Percentiles rank a stretch among this genome's conserved stretches.
These are phyloP conservation scores for Suhomyces sp. DNA, from an alignment of 805 yeast genomes.

Conservation along the genomic window DNA sequence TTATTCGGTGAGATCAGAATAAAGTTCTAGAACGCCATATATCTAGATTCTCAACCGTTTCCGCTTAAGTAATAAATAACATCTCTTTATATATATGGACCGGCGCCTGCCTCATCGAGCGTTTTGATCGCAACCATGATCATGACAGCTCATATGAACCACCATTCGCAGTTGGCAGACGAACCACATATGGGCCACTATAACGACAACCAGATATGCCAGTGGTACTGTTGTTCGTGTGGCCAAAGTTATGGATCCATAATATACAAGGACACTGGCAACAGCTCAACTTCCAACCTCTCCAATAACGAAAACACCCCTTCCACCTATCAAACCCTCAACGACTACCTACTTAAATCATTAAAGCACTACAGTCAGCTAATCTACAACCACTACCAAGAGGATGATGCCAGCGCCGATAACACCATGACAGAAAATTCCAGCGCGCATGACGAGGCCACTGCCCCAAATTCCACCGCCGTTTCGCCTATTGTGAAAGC, in stretches of 20 bases:
- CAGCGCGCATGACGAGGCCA: not conserved
- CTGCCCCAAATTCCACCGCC: not conserved
- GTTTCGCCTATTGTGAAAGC: not conserved
- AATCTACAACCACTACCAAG: constrained; percentile 11
- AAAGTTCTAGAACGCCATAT: not conserved
- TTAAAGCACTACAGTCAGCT: constrained; percentile 26
- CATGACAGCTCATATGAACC: not conserved
- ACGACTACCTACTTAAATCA: constrained; percentile 10
- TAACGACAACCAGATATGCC: constrained; percentile 29
- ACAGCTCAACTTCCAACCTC: not conserved
- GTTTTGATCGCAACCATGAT: not conserved
- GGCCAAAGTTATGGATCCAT: constrained; percentile 38
- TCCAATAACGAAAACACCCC: not conserved
- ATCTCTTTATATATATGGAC: not conserved
- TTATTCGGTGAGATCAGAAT: not conserved
- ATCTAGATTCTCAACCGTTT: not conserved
- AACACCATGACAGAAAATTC: not conserved
- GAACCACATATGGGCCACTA: constrained; percentile 2
- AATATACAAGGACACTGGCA: constrained; percentile 5
- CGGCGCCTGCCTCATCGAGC: not conserved
- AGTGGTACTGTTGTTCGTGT: constrained; percentile 43
- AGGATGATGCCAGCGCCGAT: not conserved
- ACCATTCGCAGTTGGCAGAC: not conserved
- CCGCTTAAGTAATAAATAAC: not conserved
- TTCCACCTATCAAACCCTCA: not conserved